phyloP scores from a whole-genome alignment of 352 stramenopile genomes.

The Thalassiosira sp. region DNA sequence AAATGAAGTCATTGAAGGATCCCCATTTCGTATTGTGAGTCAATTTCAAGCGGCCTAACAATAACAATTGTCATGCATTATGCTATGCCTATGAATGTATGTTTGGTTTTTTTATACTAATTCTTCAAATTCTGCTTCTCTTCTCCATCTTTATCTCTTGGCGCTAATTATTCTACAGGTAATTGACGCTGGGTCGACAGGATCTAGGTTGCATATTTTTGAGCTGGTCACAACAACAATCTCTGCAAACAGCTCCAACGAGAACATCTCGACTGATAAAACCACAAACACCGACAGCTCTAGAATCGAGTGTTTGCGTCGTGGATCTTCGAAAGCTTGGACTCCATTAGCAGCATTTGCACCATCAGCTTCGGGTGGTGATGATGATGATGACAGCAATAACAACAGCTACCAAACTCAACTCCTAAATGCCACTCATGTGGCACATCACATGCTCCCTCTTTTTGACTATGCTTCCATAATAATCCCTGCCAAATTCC shows the following conservation, averaged over 20 bases:
- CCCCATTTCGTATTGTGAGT: conserved; percentile 58
- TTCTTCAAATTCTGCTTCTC: too few species aligned
- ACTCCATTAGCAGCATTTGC: conserved; percentile 76
- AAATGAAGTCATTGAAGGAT: conserved; percentile 6
- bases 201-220: conserved; percentile 81
- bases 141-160: conserved; percentile 3
- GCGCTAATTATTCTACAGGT: conserved; percentile 50
- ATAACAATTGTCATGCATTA: too few species aligned
- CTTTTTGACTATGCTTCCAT: conserved; percentile 76
- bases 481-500: conserved; percentile 70
- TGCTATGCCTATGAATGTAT: too few species aligned
- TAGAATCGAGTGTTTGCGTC: conserved; percentile 56
- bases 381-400: conserved; percentile 17
- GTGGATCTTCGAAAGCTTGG: conserved; percentile 71
- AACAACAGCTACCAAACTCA: conserved; percentile 18
- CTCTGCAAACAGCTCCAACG: neutral
- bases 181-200: conserved; percentile 81
- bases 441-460: conserved; percentile 76
- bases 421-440: conserved; percentile 61
- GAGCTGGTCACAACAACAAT: conserved; percentile 61
- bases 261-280: conserved; percentile 9
- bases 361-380: conserved; percentile 14
- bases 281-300: neutral
- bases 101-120: too few species aligned
- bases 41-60: too few species aligned